Percentiles rank a stretch among this genome's conserved stretches.
Evolutionary conservation across 257 asterid species (phyloP).

Genomic region (Plantago ovata): DNA sequence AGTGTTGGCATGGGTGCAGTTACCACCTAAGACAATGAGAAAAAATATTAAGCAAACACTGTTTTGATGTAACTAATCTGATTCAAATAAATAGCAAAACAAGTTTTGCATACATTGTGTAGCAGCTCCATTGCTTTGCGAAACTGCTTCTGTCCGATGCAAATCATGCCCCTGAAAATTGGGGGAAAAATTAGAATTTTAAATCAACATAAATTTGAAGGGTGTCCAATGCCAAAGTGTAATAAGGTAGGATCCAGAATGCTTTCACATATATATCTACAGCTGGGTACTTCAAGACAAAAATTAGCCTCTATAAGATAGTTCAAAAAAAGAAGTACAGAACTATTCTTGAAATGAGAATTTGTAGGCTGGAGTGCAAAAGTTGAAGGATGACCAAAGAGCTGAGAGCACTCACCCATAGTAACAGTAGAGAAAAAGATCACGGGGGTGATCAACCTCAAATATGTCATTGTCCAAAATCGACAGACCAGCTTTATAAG

Average conservation of each 20-base stretch:
- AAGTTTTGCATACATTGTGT: constrained; percentile 57
- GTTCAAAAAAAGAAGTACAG: neutral
- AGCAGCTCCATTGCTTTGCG: constrained; percentile 84
- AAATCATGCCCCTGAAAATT: constrained; percentile 74
- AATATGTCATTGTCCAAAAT: constrained; percentile 63
- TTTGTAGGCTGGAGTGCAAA: constrained; percentile 10
- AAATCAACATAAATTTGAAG: neutral
- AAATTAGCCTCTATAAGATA: neutral
- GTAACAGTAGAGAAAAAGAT: constrained; percentile 79
- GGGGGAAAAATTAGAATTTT: constrained; percentile 22
- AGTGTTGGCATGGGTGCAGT: constrained; percentile 87
- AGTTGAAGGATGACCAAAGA: neutral
- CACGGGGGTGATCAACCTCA: constrained; percentile 91
- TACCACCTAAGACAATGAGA: constrained; percentile 58
- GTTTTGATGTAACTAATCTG: neutral
- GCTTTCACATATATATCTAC: neutral
- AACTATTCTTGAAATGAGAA: too few relatives aligned
- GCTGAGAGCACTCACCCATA: constrained; percentile 63
- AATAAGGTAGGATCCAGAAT: constrained; percentile 5
- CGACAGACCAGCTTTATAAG: constrained; percentile 70
- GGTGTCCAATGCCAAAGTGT: neutral
- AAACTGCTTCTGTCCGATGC: constrained; percentile 85
- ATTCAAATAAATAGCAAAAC: neutral
- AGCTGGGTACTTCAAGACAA: constrained; percentile 5
- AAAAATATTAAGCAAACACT: constrained; percentile 10